phyloP scores from a whole-genome alignment of 306 rosid species.

The Cucurbita moschata region DNA sequence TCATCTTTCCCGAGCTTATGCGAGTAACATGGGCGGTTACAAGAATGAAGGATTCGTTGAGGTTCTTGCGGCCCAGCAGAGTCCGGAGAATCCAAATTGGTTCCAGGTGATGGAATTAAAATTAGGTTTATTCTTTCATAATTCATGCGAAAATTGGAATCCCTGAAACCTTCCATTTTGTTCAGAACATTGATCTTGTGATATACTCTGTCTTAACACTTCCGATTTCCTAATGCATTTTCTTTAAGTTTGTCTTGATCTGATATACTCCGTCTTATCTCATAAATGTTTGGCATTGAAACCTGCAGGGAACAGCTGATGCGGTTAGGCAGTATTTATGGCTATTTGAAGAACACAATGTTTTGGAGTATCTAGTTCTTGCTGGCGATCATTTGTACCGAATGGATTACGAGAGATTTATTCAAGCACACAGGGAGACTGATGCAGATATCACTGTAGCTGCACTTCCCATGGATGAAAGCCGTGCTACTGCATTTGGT shows the following conservation, averaged over 20 bases:
- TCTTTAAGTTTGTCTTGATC: background rate
- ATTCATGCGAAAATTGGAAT: background rate
- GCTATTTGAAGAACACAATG: slow-evolving; percentile 94
- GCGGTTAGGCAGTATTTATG: slow-evolving; percentile 94
- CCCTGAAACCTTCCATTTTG: background rate
- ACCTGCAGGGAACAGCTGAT: slow-evolving; percentile 81
- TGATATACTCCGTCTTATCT: background rate
- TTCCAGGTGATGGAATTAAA: slow-evolving; percentile 51
- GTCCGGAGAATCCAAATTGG: slow-evolving; percentile 99
- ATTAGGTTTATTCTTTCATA: background rate
- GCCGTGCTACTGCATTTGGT: slow-evolving; percentile 94
- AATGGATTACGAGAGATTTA: slow-evolving; percentile 91
- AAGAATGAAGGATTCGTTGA: slow-evolving; percentile 95
- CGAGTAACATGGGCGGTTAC: slow-evolving; percentile 93
- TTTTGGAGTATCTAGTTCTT: slow-evolving; percentile 73
- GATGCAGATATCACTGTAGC: slow-evolving; percentile 98
- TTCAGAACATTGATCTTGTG: background rate
- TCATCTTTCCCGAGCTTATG: slow-evolving; percentile 89
- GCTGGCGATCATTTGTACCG: slow-evolving; percentile 94
- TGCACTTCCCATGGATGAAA: slow-evolving; percentile 94
- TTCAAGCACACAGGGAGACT: slow-evolving; percentile 88
- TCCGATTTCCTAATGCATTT: background rate
- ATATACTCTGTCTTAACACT: background rate
- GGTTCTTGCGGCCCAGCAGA: slow-evolving; percentile 98
- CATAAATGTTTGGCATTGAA: background rate